Conservation (phyloP, 2,329 filamentous ascomycete species). For the Scortechinia acanthostroma region DNA sequence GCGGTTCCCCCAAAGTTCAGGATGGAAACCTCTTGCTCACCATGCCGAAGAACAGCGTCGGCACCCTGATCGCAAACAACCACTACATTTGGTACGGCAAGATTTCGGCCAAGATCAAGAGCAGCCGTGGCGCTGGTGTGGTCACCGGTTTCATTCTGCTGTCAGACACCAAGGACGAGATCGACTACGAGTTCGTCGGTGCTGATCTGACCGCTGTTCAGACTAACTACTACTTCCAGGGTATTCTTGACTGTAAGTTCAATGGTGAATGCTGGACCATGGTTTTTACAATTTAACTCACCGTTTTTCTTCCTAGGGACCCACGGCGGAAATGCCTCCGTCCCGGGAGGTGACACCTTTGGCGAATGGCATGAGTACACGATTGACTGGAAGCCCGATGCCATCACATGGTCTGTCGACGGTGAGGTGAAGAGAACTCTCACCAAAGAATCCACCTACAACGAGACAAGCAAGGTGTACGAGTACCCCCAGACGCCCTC, state of each 20-base stretch:
- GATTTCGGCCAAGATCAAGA: constrained; percentile 78
- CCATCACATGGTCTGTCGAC: constrained; percentile 81
- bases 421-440: constrained; percentile 70
- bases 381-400: constrained; percentile 84
- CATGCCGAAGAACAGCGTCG: constrained; percentile 78
- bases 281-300: no score
- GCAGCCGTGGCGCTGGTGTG: constrained; percentile 76
- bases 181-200: constrained; percentile 93
- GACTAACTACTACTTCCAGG: constrained; percentile 96
- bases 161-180: constrained; percentile 94
- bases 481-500: constrained; percentile 85
- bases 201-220: constrained; percentile 71
- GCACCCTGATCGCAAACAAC: constrained; percentile 77
- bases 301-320: no score
- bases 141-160: constrained; percentile 96
- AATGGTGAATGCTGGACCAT: no score
- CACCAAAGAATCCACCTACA: constrained; percentile 76
- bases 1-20: constrained; percentile 66
- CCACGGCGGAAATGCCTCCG: not conserved
- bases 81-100: constrained; percentile 97
- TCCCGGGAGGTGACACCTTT: constrained; percentile 52
- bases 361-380: constrained; percentile 81
- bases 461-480: constrained; percentile 73
- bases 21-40: constrained; percentile 73
- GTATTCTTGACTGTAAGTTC: constrained; percentile 76